Evolutionary conservation across 1,284 basidiomycete species (phyloP).

Genomic region (Trametes versicolor): DNA sequence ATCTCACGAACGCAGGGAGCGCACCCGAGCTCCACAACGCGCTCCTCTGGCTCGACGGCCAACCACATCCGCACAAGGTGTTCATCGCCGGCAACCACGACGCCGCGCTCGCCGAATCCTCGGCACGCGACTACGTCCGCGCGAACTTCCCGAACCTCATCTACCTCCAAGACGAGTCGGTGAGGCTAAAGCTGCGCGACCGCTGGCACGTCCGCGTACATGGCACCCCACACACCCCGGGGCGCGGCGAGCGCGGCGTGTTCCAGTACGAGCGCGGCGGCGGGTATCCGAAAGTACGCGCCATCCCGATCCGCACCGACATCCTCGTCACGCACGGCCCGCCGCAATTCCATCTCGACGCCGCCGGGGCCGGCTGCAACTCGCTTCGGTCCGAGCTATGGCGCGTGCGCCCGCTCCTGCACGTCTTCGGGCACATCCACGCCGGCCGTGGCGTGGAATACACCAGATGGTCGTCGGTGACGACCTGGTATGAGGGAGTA

Average conservation of each 20-base stretch:
- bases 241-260: constrained; percentile 39
- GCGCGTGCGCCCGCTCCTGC: constrained; percentile 47
- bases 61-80: constrained; percentile 50
- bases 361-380: constrained; percentile 46
- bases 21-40: constrained; percentile 43
- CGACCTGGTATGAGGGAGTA: constrained; percentile 47
- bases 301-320: constrained; percentile 44
- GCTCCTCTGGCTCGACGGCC: constrained; percentile 43
- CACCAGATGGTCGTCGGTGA: constrained; percentile 49
- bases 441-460: constrained; percentile 46
- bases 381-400: constrained; percentile 47
- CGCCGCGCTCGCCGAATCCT: constrained; percentile 34
- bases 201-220: constrained; percentile 45
- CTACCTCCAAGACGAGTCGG: constrained; percentile 45
- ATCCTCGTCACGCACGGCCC: constrained; percentile 56
- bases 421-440: constrained; percentile 57
- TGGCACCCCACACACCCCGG: constrained; percentile 49
- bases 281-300: constrained; percentile 36
- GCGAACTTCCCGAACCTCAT: constrained; percentile 38
- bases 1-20: constrained; percentile 48
- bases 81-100: constrained; percentile 57
- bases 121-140: constrained; percentile 18
- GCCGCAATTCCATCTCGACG: constrained; percentile 47
- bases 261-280: constrained; percentile 51
- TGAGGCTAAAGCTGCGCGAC: constrained; percentile 35